Evolutionary conservation across 1,284 basidiomycete genomes (phyloP).

Genomic region (Heliocybe sulcata): DNA sequence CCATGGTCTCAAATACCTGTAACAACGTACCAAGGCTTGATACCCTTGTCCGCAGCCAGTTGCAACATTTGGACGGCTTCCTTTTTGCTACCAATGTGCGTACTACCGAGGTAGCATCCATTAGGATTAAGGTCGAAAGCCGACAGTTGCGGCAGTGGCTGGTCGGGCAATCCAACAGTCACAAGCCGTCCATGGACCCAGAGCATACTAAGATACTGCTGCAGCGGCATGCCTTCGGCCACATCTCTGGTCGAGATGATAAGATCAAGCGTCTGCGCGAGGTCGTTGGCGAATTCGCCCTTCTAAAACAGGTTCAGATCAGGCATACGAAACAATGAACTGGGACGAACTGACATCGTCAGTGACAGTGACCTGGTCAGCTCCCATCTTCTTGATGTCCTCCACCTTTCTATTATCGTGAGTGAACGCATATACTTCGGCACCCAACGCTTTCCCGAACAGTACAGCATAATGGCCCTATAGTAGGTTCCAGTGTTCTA

Average conservation of each 20-base stretch:
- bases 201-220: constrained; percentile 36
- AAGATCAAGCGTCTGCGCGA: constrained; percentile 44
- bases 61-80: constrained; percentile 56
- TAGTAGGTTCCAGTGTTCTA: constrained; percentile 11
- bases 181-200: constrained; percentile 48
- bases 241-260: constrained; percentile 46
- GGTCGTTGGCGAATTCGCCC: constrained; percentile 33
- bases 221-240: constrained; percentile 18
- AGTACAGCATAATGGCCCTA: constrained; percentile 38
- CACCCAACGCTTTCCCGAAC: constrained; percentile 40
- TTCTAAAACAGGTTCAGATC: not conserved
- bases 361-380: constrained; percentile 43
- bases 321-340: too few species aligned
- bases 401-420: constrained; percentile 54
- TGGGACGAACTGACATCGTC: constrained; percentile 27
- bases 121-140: constrained; percentile 30
- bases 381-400: constrained; percentile 61
- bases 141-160: constrained; percentile 29
- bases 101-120: constrained; percentile 31
- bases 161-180: constrained; percentile 46
- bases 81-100: constrained; percentile 56
- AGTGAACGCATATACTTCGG: constrained; percentile 52
- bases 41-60: constrained; percentile 47
- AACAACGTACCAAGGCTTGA: constrained; percentile 31
- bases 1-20: not conserved